Evolutionary conservation across 805 yeast species (phyloP).

Genomic region (Candida wancherniae): DNA sequence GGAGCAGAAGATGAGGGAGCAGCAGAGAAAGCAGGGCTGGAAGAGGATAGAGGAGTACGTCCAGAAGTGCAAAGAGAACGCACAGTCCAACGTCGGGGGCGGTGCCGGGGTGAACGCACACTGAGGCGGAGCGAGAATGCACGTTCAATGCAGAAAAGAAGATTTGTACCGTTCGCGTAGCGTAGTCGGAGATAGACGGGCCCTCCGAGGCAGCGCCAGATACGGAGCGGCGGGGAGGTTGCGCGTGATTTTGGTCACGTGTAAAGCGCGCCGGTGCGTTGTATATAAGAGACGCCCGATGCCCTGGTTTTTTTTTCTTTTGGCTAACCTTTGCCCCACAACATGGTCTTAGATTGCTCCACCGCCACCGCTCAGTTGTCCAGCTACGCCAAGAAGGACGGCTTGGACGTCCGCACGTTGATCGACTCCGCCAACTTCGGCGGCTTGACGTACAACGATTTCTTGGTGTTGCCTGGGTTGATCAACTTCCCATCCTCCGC

Average conservation of each 20-base stretch:
- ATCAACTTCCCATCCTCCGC: slow-evolving; percentile 77
- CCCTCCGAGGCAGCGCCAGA: too few relatives aligned
- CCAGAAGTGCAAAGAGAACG: slow-evolving; percentile 13
- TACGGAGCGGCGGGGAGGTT: too few relatives aligned
- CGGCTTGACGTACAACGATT: slow-evolving; percentile 96
- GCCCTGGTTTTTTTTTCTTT: slow-evolving; percentile 26
- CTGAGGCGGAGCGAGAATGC: too few relatives aligned
- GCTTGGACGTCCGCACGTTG: slow-evolving; percentile 74
- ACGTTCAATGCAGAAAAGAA: too few relatives aligned
- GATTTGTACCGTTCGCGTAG: too few relatives aligned
- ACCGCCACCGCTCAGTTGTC: slow-evolving; percentile 67
- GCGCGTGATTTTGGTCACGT: too few relatives aligned
- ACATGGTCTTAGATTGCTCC: slow-evolving; percentile 38
- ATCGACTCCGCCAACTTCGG: slow-evolving; percentile 91
- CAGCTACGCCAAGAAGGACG: slow-evolving; percentile 70
- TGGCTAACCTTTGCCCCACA: slow-evolving; percentile 40
- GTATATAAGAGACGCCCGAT: slow-evolving; percentile 8
- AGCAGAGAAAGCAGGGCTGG: slow-evolving; percentile 67
- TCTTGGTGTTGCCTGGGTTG: slow-evolving; percentile 91
- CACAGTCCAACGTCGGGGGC: slow-evolving; percentile 3
- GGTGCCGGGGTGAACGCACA: slow-evolving; percentile 13
- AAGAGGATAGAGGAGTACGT: slow-evolving; percentile 61
- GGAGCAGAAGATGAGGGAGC: slow-evolving; percentile 62
- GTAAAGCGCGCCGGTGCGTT: slow-evolving; percentile 3
- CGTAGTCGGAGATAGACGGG: too few relatives aligned